Evolutionary conservation across 441 rosid species (phyloP), one percentile per base, ranked within the genome.

Genomic region (Populus trichocarpa): DNA sequence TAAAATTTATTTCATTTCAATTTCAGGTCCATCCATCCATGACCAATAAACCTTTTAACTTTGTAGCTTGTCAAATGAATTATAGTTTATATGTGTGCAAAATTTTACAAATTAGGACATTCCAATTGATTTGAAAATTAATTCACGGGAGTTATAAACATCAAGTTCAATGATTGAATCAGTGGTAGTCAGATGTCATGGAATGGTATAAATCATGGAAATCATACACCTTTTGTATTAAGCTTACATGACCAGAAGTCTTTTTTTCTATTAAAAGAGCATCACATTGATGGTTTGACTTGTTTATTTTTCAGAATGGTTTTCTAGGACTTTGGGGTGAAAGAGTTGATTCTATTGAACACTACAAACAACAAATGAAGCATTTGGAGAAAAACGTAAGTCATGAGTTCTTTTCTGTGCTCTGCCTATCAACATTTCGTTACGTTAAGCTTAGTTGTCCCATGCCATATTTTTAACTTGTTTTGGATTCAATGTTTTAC

Each of bases 271-370:
- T 30, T 68, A 1, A 16, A 35, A 68, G 14, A 33, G n/a, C 13
- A 35, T 7, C n/a, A 30, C 23, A 75, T 75, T 75, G 78, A 73
- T 59, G 16, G 13, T 23, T 69, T 75, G 67, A 38, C 75, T 64
- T 72, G 68, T 74, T 77, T 80, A 53, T 30, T 33, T 79, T 86
- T 75, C 92, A 96, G 99, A 83, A 66, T 30, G 98, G 98, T 69
- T 94, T 92, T 86, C 85, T 89, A 32, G 98, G 99, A 78, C 90
- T 94, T 33, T 89, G 96, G 87, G 97, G 98, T 40, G 77, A 85
- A 72, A 86, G 67, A 77, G 98, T 96, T 75, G 98, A 94, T 81
- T 86, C 96, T 78, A 89, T 94, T 80, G 97, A 94, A 33, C 94
- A 93, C 85, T 96, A 96, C 85, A 82, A 86, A 67, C 91, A 90